Evolutionary conservation across 169 alveolate genomes (phyloP).

Genomic region (Perkinsus chesapeaki): DNA sequence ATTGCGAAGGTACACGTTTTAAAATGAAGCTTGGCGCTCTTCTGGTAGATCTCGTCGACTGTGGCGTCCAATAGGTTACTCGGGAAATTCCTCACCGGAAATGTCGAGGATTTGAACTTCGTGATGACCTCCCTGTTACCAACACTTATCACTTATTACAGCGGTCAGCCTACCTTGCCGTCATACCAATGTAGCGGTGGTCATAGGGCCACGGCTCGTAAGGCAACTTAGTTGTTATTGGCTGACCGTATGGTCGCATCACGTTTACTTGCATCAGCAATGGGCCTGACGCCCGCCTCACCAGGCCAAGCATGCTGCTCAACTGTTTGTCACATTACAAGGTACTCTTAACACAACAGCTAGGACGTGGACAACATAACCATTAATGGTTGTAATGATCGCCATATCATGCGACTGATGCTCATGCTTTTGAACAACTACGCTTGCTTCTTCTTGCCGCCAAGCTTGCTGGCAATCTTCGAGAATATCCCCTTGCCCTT

Average conservation of each 20-base stretch:
- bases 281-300: neutral
- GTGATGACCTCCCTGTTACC: neutral
- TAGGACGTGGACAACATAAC: neutral
- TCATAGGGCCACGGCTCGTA: neutral
- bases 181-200: neutral
- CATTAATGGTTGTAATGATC: neutral
- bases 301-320: neutral
- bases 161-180: neutral
- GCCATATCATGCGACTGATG: neutral
- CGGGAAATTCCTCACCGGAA: neutral
- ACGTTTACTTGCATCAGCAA: neutral
- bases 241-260: neutral
- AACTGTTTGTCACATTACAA: too few species aligned
- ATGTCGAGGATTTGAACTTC: neutral
- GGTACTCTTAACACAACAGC: neutral
- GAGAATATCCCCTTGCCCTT: neutral
- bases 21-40: neutral
- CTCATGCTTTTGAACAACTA: too few species aligned
- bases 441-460: too few species aligned
- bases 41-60: neutral
- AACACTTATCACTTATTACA: neutral
- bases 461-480: neutral
- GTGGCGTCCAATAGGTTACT: neutral
- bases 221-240: neutral
- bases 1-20: neutral